These are phyloP conservation scores for Colletotrichum sp. DNA, from an alignment of 2,329 filamentous ascomycete genomes.

Conservation along the genomic window DNA sequence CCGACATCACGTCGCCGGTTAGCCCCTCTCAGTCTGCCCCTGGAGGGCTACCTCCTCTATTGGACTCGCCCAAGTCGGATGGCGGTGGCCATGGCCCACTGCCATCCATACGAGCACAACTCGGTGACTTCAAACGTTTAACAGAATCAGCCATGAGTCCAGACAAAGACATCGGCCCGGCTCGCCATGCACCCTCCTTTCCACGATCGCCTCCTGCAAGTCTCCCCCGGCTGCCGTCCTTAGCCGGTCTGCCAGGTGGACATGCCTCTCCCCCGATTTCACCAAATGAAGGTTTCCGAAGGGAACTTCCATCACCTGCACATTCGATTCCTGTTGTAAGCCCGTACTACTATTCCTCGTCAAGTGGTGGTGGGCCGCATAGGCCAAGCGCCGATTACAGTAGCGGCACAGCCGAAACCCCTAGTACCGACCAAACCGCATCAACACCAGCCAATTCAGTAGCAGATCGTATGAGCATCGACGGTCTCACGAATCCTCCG, in stretches of 20 bases:
- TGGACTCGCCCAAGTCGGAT: conserved; percentile 39
- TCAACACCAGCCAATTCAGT: conserved; percentile 48
- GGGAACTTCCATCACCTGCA: conserved; percentile 52
- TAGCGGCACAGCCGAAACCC: conserved; percentile 49
- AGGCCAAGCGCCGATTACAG: conserved; percentile 47
- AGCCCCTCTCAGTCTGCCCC: conserved; percentile 14
- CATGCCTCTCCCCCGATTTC: conserved; percentile 53
- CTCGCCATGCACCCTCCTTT: conserved; percentile 30
- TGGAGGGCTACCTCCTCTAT: conserved; percentile 40
- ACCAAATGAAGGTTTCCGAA: conserved; percentile 50
- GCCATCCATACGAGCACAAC: conserved; percentile 43
- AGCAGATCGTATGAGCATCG: conserved; percentile 63
- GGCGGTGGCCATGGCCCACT: conserved; percentile 35
- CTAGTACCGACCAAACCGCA: conserved; percentile 48
- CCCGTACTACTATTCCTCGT: conserved; percentile 39
- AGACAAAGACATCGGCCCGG: conserved; percentile 34
- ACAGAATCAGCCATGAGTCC: conserved; percentile 32
- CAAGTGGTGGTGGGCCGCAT: conserved; percentile 34
- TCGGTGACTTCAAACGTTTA: conserved; percentile 38
- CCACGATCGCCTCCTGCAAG: conserved; percentile 39
- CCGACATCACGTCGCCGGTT: conserved; percentile 1
- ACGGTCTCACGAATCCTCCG: conserved; percentile 59
- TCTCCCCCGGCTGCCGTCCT: conserved; percentile 34
- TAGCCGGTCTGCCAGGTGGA: conserved; percentile 20
- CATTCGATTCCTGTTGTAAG: conserved; percentile 44